Conservation (phyloP, 805 yeast species). For the Barnettozyma californica region DNA sequence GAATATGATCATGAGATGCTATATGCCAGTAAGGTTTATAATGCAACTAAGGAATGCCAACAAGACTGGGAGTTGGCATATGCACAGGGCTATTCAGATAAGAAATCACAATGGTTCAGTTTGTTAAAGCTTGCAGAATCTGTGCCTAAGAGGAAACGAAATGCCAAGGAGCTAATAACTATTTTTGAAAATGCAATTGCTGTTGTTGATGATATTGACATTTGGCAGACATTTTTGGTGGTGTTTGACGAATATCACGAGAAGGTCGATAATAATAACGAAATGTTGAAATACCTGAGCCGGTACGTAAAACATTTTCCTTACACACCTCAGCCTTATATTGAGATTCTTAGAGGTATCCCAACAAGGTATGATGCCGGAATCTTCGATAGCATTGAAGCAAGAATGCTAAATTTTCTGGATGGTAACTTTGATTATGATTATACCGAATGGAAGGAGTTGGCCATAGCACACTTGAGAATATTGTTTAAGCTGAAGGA, state of each 20-base stretch:
- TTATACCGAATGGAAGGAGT: slow-evolving; percentile 32
- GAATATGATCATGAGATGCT: slow-evolving; percentile 34
- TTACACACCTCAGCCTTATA: slow-evolving; percentile 7
- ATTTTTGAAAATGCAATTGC: slow-evolving; percentile 15
- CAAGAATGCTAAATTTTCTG: slow-evolving; percentile 1
- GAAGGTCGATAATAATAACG: background rate
- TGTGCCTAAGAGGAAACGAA: slow-evolving; percentile 12
- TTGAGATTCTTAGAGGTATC: slow-evolving; percentile 12
- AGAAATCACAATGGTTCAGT: slow-evolving; percentile 8
- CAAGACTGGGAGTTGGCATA: slow-evolving; percentile 29
- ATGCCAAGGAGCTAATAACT: background rate
- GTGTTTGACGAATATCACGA: slow-evolving; percentile 9
- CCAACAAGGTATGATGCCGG: background rate
- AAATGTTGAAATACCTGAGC: background rate
- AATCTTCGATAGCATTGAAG: background rate
- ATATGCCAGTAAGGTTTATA: slow-evolving; percentile 30
- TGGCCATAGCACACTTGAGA: slow-evolving; percentile 21
- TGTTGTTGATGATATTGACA: slow-evolving; percentile 1
- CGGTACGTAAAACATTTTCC: slow-evolving; percentile 13
- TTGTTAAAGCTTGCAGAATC: background rate
- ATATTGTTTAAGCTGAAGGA: background rate
- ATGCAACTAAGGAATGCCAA: slow-evolving; percentile 27
- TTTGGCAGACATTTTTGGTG: slow-evolving; percentile 13
- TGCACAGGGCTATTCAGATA: slow-evolving; percentile 22
- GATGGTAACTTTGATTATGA: background rate